Base-by-base conservation (phyloP, 2,329 filamentous ascomycete genomes). In the Lasiodiplodia sp. region DNA sequence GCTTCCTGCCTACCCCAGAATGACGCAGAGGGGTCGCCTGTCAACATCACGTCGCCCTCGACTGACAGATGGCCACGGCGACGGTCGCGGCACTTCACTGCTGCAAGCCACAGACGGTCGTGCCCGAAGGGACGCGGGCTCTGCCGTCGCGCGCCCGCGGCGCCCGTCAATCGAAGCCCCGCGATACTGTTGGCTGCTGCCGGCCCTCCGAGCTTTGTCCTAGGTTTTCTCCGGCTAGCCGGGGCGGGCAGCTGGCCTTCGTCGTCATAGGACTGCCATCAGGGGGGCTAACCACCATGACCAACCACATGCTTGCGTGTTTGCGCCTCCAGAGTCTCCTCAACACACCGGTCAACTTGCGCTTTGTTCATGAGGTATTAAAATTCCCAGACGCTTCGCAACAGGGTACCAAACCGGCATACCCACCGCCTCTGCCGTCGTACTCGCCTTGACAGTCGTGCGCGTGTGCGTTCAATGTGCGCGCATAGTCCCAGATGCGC, bases 321-420 rank as follows among this genome's bases (percentile, higher is more conserved):
- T 62, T 11, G 21, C 37, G 34, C 18, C 31, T 21, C 10, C 56
- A 44, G 11, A 23, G 8, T 57, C 25, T n/a, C 25, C 53, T 38
- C 28, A 28, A 34, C 7, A n/a, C 18, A 62, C 38, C 57, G 57
- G 57, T 62, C 23, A 62, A 25, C 10, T 16, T n/a, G 40, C 58
- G 58, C 58, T 63, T 8, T 63, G 58, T 34, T 63, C 58, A 63
- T 63, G 40, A 63, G 58, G 40, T 51, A 63, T 63, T 63, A 21
- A 34, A 21, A 34, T 49, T 31, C 40, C 40, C 23, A 28, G 5
- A 25, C 1, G 10, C 38, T 25, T 28, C 58, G 58, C 58, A 44
- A 63, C 40, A 23, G 58, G 18, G 58, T 49, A 49, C 4, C 16
- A 23, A 28, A 4, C 34, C 16, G 34, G 21, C 28, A 34, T 62